Evolutionary conservation across 345 rosid genomes (phyloP).

Genomic region (Populus tremula): DNA sequence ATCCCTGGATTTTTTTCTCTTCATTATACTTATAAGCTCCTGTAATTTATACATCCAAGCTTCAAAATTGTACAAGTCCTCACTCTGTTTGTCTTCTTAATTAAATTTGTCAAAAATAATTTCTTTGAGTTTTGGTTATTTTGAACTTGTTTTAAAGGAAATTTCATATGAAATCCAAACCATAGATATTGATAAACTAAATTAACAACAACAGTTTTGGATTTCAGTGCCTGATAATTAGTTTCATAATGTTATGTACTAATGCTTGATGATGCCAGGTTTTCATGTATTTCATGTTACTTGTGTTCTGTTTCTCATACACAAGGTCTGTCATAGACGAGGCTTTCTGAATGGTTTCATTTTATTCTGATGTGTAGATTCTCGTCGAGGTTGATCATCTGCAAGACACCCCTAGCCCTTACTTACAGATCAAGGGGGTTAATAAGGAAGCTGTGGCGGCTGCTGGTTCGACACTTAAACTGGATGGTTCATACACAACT

Average conservation of each 20-base stretch:
- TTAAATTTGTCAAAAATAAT: background rate
- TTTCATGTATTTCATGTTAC: background rate
- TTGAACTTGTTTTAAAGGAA: background rate
- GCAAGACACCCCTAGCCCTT: slow-evolving; percentile 74
- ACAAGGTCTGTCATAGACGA: background rate
- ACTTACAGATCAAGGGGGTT: slow-evolving; percentile 94
- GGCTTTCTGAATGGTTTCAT: slow-evolving; percentile 2
- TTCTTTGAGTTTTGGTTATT: background rate
- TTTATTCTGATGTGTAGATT: slow-evolving; percentile 43
- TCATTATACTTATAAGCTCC: background rate
- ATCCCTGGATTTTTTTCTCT: background rate
- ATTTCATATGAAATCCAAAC: background rate
- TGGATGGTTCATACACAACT: slow-evolving; percentile 93
- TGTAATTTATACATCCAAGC: background rate
- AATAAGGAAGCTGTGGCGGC: slow-evolving; percentile 87
- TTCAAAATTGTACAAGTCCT: background rate
- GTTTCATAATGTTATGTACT: background rate
- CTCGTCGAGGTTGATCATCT: slow-evolving; percentile 94
- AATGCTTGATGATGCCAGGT: background rate
- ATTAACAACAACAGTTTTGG: background rate
- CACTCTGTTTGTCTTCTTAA: background rate
- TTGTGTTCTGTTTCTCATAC: background rate
- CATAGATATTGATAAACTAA: background rate
- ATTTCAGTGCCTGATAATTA: background rate
- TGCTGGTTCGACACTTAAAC: slow-evolving; percentile 82